Conservation (phyloP, 306 rosid species). For the Vachellia pachyceras region DNA sequence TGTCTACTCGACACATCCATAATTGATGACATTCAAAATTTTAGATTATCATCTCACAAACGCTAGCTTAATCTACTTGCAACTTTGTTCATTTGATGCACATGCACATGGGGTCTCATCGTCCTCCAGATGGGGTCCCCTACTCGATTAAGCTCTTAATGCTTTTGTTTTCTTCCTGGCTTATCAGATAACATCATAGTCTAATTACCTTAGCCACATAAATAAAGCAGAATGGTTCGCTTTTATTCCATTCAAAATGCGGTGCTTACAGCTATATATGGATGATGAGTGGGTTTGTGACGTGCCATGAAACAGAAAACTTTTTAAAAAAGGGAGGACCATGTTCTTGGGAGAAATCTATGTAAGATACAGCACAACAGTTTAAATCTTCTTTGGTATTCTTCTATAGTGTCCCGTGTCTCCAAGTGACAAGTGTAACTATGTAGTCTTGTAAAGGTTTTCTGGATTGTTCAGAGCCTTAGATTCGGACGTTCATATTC, state of each 20-base stretch:
- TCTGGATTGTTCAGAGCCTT: constrained; percentile 16
- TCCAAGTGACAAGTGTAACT: neutral
- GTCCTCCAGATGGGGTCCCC: constrained; percentile 41
- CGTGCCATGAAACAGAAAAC: neutral
- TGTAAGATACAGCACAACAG: neutral
- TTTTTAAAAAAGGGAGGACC: neutral
- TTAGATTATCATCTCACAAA: constrained; percentile 19
- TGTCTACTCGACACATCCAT: constrained; percentile 33
- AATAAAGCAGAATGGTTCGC: constrained; percentile 32
- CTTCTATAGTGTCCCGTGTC: neutral
- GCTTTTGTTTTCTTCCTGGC: constrained; percentile 40
- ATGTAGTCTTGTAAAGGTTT: neutral
- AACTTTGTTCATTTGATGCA: constrained; percentile 46
- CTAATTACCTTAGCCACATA: constrained; percentile 46
- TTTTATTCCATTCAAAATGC: constrained; percentile 32
- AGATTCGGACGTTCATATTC: constrained; percentile 31
- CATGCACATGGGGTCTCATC: constrained; percentile 51
- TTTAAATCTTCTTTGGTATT: neutral
- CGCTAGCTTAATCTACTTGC: constrained; percentile 36
- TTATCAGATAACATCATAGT: constrained; percentile 43
- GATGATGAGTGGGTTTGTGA: constrained; percentile 28
- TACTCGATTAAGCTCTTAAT: constrained; percentile 39
- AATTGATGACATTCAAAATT: constrained; percentile 30
- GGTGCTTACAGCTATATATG: constrained; percentile 14
- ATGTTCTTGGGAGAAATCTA: neutral